Evolutionary conservation across 2,329 filamentous ascomycete species (phyloP), one percentile per base, ranked within the genome.

Genomic region (Mycosphaerella sp.): DNA sequence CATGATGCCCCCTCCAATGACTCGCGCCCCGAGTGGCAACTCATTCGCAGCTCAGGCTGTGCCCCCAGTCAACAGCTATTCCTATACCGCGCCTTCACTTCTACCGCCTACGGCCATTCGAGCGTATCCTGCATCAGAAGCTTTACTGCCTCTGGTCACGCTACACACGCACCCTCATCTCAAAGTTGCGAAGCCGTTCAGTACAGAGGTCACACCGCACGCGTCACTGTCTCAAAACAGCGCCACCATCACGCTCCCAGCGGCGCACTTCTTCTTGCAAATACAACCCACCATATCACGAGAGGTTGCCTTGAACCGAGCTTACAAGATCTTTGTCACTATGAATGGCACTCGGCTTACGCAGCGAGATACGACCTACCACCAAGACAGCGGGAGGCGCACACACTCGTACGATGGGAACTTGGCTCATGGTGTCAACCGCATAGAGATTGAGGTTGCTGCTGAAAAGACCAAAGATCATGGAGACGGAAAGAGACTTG

Each of bases 371-470:
- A 81, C 82, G 48, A 59, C 71, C 74, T 52, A 66, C 49, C 58
- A 64, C 48, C 58, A 60, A 9, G 65, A 64, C 21, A 60, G 57
- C 6, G 62, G 69, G 34, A 61, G 60, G 51, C 76, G 77, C 55
- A 82, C 82, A 58, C 83, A 85, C n/a, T 74, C 86, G 0, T 95
- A 89, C 63, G 90, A 95, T 62, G 79, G 84, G 6, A 80, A 80
- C 48, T 74, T 95, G 29, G 78, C 81, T 26, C 79, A 80, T 1
- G 89, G 89, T 6, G 78, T 89, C 48, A 95, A 93, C 62, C 80
- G 84, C 44, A 80, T 95, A 48, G 86, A 90, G 63, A 78, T 95
- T 6, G 86, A 92, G 64, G 76, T 92, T 54, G 81, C 90, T 59
- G 87, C 88, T 42, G 63, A 65, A 26, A 67, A 62, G 8, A 81